Base-by-base conservation (phyloP, 352 stramenopile species). In the Blastocystis sp. region DNA sequence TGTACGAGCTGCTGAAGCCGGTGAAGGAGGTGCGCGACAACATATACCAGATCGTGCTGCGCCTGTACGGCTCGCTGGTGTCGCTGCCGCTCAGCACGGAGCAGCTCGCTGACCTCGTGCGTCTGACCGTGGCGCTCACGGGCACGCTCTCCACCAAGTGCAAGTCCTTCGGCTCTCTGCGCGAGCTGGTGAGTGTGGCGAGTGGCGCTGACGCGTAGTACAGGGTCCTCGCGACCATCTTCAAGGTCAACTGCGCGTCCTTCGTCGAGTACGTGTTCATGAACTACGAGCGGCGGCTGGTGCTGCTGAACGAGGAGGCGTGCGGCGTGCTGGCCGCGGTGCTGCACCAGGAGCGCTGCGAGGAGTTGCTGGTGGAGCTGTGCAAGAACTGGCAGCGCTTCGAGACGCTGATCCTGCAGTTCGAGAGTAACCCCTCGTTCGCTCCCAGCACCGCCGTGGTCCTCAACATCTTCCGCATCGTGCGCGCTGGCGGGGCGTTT, bases 61-160 rank as follows among this genome's bases (percentile, higher is more conserved):
- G 61, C 6, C 66, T 62, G 24, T 69, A 67, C 33, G 65, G 74
- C 50, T 70, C 66, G 29, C 45, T 85, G 16, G 35, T 31, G 10
- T 9, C 51, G 16, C 74, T 85, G 24, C 51, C 74, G 3, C 3
- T 85, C 2, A 37, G 19, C 12, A 59, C 74, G 26, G 45, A 55
- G 37, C 74, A 85, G 33, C n/a, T 85, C 51, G 33, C 24, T 16
- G 74, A 85, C 45, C 55, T 85, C 13, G 31, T 85, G 29, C n/a
- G 31, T 24, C 26, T 55, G 33, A 69, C 55, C 50, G 29, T 55
- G 1, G 45, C 10, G 12, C 45, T 77, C 66, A 51, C 50, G 4
- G 19, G n/a, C 12, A 77, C 66, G 21, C 66, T 77, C 66, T 77
- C 50, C 29, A 35, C 19, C 3, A 16, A 16, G 12, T 77, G 37